These are phyloP conservation scores for Buddleja alternifolia DNA, from an alignment of 257 asterid genomes.

Conservation along the genomic window DNA sequence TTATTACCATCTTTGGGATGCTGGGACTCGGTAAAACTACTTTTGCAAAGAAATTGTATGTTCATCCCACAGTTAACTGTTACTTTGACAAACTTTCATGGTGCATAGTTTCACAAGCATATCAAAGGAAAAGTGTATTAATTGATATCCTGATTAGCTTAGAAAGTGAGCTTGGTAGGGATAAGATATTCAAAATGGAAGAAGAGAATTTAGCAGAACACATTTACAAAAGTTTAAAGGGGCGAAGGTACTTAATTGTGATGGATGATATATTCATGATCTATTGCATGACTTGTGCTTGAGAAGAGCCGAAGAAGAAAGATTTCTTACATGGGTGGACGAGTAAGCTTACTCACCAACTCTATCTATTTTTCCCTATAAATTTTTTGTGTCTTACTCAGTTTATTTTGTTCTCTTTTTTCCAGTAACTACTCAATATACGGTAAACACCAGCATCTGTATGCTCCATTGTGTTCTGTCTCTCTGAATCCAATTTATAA, in stretches of 20 bases:
- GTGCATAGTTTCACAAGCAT: constrained; percentile 39
- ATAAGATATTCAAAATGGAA: too few relatives aligned
- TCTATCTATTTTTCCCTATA: neutral
- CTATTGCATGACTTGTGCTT: constrained; percentile 38
- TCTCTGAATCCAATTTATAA: neutral
- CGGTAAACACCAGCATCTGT: neutral
- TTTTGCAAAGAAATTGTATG: constrained; percentile 36
- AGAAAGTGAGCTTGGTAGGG: neutral
- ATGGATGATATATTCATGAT: constrained; percentile 53
- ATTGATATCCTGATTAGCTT: constrained; percentile 17
- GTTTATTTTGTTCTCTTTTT: neutral
- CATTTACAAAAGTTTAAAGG: constrained; percentile 27
- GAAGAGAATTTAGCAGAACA: constrained; percentile 14
- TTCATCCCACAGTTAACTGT: constrained; percentile 6
- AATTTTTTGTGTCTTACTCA: neutral
- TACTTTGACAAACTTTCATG: constrained; percentile 30
- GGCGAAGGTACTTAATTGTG: constrained; percentile 38
- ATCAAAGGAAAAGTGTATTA: constrained; percentile 20
- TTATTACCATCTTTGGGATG: constrained; percentile 41
- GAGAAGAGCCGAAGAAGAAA: constrained; percentile 25
- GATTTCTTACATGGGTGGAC: constrained; percentile 9
- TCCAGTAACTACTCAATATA: neutral
- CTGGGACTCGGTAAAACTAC: constrained; percentile 45
- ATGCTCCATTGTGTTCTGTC: neutral
- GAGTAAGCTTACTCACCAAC: constrained; percentile 6